Conservation (phyloP, 139 green algal species). For the Micractinium sp. region DNA sequence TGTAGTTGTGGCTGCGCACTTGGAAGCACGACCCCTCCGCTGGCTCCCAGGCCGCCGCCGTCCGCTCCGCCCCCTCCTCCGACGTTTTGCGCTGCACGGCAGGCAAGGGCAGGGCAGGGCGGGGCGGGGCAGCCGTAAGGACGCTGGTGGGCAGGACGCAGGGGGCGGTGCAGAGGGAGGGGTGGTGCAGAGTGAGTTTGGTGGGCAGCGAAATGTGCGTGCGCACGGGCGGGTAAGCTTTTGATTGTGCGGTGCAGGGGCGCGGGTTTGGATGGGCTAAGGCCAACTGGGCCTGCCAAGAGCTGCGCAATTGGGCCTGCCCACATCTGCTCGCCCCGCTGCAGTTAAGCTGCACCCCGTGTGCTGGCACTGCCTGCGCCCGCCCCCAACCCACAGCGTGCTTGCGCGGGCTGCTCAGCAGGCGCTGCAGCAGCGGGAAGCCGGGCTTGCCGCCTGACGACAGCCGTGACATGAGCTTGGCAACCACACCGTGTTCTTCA, state of each 20-base stretch:
- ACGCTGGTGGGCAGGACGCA: neutral
- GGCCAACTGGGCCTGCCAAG: neutral
- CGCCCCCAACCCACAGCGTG: neutral
- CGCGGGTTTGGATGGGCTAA: neutral
- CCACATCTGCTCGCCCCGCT: too few relatives aligned
- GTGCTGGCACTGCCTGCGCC: too few relatives aligned
- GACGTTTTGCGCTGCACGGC: slow-evolving; percentile 4
- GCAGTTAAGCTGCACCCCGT: neutral
- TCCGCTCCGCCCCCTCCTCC: neutral
- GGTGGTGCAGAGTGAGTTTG: too few relatives aligned
- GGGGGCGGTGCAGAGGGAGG: neutral
- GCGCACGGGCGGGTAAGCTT: too few relatives aligned
- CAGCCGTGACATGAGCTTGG: neutral
- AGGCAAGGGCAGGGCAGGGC: neutral
- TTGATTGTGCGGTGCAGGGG: too few relatives aligned
- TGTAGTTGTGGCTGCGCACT: slow-evolving; percentile 42
- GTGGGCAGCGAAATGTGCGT: too few relatives aligned
- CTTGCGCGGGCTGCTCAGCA: slow-evolving; percentile 3
- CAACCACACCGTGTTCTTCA: neutral
- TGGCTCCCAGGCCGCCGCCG: slow-evolving; percentile 29
- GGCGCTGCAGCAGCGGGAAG: neutral
- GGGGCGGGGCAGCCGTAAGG: neutral
- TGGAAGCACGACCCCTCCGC: slow-evolving; percentile 34
- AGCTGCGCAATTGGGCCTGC: neutral
- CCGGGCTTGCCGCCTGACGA: neutral